These are phyloP conservation scores for Teratosphaeria zuluensis DNA, from an alignment of 2,329 filamentous ascomycete species.

Conservation along the genomic window DNA sequence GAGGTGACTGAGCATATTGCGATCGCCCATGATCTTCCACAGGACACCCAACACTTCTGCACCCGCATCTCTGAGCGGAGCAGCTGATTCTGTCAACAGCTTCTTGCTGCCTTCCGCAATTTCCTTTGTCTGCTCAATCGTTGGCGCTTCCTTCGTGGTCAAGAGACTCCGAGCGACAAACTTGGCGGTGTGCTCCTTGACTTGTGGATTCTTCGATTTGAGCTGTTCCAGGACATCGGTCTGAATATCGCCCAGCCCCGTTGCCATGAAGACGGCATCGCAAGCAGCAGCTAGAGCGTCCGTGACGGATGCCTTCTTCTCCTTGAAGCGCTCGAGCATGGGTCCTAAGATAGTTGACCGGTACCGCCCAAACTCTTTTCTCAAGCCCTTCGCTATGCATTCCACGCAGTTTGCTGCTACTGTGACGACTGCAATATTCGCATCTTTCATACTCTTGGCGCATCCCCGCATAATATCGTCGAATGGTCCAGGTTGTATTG, in stretches of 20 bases:
- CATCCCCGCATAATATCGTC: constrained; percentile 73
- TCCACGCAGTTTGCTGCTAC: constrained; percentile 91
- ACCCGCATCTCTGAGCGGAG: constrained; percentile 75
- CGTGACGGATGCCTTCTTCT: constrained; percentile 84
- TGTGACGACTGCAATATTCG: constrained; percentile 89
- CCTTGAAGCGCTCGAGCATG: constrained; percentile 91
- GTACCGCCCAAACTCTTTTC: constrained; percentile 70
- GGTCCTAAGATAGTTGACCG: constrained; percentile 71
- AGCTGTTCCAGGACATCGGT: constrained; percentile 81
- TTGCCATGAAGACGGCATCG: constrained; percentile 58
- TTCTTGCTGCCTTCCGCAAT: constrained; percentile 89
- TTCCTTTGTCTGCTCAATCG: constrained; percentile 69
- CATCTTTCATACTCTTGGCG: constrained; percentile 97
- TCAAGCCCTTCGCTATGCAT: constrained; percentile 73
- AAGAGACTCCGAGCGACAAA: constrained; percentile 85
- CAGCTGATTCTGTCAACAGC: constrained; percentile 78
- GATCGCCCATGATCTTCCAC: constrained; percentile 98
- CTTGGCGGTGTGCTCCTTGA: constrained; percentile 90
- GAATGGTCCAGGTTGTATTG: constrained; percentile 85
- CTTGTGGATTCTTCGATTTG: constrained; percentile 91
- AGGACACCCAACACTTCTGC: constrained; percentile 86
- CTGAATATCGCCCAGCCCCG: constrained; percentile 72
- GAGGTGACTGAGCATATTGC: constrained; percentile 85
- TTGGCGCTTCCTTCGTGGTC: constrained; percentile 72
- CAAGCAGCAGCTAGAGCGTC: constrained; percentile 81